Evolutionary conservation across 257 asterid genomes (phyloP), one percentile per base, ranked within the genome.

Genomic region (Salvia miltiorrhiza): DNA sequence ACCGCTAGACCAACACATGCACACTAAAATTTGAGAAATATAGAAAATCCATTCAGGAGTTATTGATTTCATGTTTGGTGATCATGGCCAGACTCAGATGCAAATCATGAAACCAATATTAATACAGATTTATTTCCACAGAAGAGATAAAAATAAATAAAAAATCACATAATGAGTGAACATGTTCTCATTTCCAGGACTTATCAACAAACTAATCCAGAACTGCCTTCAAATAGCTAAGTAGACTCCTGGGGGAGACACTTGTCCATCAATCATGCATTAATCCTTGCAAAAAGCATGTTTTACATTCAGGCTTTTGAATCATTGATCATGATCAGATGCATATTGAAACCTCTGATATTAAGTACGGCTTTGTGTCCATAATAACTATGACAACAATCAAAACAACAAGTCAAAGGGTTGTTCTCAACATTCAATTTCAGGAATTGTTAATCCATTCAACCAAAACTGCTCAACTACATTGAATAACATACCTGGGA

Each of bases 401-500:
- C 10, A 53, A n/a, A 24, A 28, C 50, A 55, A 52, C 5, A 33
- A 52, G 20, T n/a, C 9, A 26, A 40, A 48, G 24, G 28, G 7
- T 32, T 30, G 9, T 40, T n/a, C 17, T 67, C 6, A 16, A 7
- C 24, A 7, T 48, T 43, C 64, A 35, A 13, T 59, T 47, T 63
- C 14, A 39, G 71, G 48, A 19, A 33, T 47, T 9, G 62, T 59
- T 17, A 62, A 59, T 41, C 19, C 47, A 23, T 68, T 16, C 20
- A 32, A 13, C 41, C 33, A 48, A 62, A 43, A 39, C 28, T 19
- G 58, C 62, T 60, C 28, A 9, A 33, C 12, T 26, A 56, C 61
- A 50, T 17, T 21, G 32, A 52, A 60, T 60, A 35, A 83, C 78
- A 65, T 39, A 93, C 99, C 88, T 90, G 35, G 99, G 99, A 67